These are phyloP conservation scores for Collybiopsis luxurians DNA, from an alignment of 768 basidiomycete genomes.

Conservation along the genomic window DNA sequence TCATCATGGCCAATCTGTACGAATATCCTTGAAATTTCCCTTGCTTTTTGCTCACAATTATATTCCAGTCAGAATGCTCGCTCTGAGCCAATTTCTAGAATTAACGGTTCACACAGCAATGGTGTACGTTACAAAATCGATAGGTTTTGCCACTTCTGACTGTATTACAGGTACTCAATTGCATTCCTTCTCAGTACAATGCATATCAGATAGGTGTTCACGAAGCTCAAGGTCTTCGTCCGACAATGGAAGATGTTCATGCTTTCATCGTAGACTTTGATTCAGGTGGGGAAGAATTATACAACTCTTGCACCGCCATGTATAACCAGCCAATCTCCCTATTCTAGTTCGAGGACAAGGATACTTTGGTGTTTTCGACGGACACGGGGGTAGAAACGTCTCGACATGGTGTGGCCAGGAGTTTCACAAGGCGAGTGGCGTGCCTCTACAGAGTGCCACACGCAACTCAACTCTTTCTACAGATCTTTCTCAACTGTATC, in stretches of 20 bases:
- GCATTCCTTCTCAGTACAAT: constrained; percentile 40
- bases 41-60: no score
- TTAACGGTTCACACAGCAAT: constrained; percentile 42
- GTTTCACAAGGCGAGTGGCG: constrained; percentile 56
- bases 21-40: no score
- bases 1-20: no score
- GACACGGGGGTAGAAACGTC: constrained; percentile 77
- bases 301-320: no score
- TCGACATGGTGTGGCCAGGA: constrained; percentile 84
- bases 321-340: no score
- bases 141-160: background rate
- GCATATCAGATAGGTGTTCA: constrained; percentile 44
- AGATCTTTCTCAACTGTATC: constrained; percentile 33
- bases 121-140: constrained; percentile 35
- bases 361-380: constrained; percentile 81
- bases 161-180: constrained; percentile 39
- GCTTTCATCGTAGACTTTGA: constrained; percentile 75
- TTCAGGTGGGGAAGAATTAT: constrained; percentile 22
- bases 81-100: constrained; percentile 49
- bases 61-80: constrained; percentile 38
- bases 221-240: constrained; percentile 65
- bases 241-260: constrained; percentile 78
- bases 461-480: background rate
- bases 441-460: background rate
- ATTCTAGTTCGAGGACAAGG: constrained; percentile 65